A percentile compares a stretch with the other conserved stretches of the same genome.
phyloP scores from a whole-genome alignment of 164 flowering plant genomes.

The Sextonia rubra region DNA sequence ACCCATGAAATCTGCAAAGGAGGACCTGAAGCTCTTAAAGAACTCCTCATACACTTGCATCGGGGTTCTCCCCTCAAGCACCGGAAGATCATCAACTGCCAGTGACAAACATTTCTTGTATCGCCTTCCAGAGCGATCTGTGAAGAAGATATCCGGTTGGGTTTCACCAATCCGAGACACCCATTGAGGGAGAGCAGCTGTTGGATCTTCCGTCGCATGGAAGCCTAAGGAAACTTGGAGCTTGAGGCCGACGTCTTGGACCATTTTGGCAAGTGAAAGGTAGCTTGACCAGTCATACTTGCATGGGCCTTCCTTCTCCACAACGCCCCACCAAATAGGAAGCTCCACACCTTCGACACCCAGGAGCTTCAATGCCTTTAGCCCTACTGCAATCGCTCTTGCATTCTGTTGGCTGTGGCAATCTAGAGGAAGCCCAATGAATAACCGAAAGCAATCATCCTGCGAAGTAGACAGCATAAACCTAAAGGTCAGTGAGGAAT shows the following conservation, averaged over 20 bases:
- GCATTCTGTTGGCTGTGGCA: constrained; percentile 52
- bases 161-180: constrained; percentile 58
- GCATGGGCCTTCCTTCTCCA: constrained; percentile 72
- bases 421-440: constrained; percentile 76
- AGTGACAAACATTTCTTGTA: constrained; percentile 68
- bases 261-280: constrained; percentile 72
- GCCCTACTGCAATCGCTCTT: constrained; percentile 70
- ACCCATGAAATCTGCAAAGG: constrained; percentile 60
- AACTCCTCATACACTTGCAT: constrained; percentile 65
- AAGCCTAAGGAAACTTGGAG: constrained; percentile 75
- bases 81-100: constrained; percentile 71
- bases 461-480: not conserved
- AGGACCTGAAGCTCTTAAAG: constrained; percentile 66
- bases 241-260: constrained; percentile 68
- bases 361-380: constrained; percentile 81
- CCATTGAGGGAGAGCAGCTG: constrained; percentile 73
- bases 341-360: constrained; percentile 94
- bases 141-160: constrained; percentile 53
- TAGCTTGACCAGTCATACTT: constrained; percentile 78
- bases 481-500: not conserved
- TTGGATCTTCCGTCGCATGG: constrained; percentile 45
- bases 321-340: constrained; percentile 93
- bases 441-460: constrained; percentile 38
- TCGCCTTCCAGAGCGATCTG: constrained; percentile 53
- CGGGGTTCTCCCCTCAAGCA: constrained; percentile 73